These are phyloP conservation scores for Rutstroemia sp. DNA, from an alignment of 2,329 filamentous ascomycete species.

Conservation along the genomic window DNA sequence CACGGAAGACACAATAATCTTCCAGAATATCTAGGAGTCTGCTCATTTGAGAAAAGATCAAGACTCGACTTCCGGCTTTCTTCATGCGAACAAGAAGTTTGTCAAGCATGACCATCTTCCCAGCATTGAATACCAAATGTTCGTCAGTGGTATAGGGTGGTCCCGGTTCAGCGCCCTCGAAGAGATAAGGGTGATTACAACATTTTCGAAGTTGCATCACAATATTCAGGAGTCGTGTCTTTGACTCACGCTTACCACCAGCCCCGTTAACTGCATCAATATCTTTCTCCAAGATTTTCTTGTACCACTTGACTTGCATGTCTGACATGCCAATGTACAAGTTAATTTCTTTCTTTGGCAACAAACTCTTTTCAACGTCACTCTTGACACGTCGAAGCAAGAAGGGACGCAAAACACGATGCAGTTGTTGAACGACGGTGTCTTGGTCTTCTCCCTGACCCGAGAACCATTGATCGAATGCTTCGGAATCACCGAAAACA, in stretches of 20 bases:
- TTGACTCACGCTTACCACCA: conserved; percentile 92
- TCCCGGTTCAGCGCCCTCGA: conserved; percentile 93
- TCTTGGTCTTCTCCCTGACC: conserved; percentile 86
- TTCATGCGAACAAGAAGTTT: conserved; percentile 80
- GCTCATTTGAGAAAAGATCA: conserved; percentile 99
- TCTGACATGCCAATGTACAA: conserved; percentile 97
- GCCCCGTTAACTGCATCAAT: conserved; percentile 98
- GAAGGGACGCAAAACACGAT: conserved; percentile 88
- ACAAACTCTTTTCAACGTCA: conserved; percentile 93
- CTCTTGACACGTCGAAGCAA: conserved; percentile 91
- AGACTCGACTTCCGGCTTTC: conserved; percentile 82
- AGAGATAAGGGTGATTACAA: conserved; percentile 97
- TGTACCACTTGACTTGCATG: conserved; percentile 99
- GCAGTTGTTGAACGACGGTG: conserved; percentile 89
- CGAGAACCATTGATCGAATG: conserved; percentile 98
- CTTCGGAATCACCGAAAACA: conserved; percentile 92
- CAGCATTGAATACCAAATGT: conserved; percentile 86
- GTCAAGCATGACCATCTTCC: conserved; percentile 96
- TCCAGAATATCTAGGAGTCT: conserved; percentile 93
- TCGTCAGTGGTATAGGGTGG: conserved; percentile 98
- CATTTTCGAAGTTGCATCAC: conserved; percentile 99
- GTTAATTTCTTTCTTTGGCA: conserved; percentile 97
- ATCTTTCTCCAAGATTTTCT: conserved; percentile 97
- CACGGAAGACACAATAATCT: conserved; percentile 94
- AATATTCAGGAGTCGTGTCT: conserved; percentile 93